phyloP scores from a whole-genome alignment of 306 rosid genomes.

The Vicia faba region DNA sequence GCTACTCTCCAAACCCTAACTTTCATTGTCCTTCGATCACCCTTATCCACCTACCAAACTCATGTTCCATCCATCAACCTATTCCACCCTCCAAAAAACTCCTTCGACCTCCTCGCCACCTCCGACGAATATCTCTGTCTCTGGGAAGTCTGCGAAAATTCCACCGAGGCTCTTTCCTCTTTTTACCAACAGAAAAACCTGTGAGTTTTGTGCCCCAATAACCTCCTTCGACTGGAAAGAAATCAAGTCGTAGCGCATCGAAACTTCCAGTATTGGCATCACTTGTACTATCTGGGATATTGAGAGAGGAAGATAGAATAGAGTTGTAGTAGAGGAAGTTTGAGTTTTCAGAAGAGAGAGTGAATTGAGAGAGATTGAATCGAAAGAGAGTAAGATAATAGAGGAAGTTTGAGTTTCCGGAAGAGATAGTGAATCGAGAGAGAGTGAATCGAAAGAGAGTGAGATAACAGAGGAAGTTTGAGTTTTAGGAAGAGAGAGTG shows the following conservation, averaged over 20 bases:
- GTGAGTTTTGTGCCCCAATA: slow-evolving; percentile 88
- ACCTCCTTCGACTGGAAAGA: slow-evolving; percentile 99
- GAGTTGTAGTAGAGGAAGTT: too few relatives aligned
- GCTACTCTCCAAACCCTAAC: too few relatives aligned
- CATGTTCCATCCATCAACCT: slow-evolving; percentile 71
- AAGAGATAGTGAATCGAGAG: too few relatives aligned
- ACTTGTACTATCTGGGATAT: slow-evolving; percentile 96
- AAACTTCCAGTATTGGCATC: slow-evolving; percentile 90
- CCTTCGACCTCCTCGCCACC: slow-evolving; percentile 76
- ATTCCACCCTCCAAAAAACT: slow-evolving; percentile 43
- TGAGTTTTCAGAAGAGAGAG: too few relatives aligned
- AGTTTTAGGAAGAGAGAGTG: too few relatives aligned
- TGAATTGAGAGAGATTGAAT: too few relatives aligned
- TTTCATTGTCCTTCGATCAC: too few relatives aligned
- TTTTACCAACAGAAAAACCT: slow-evolving; percentile 77
- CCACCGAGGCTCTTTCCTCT: slow-evolving; percentile 71
- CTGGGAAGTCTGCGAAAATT: slow-evolving; percentile 72
- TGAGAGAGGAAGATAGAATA: slow-evolving; percentile 59
- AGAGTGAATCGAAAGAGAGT: too few relatives aligned
- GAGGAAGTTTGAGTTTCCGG: too few relatives aligned
- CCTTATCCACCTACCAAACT: too few relatives aligned
- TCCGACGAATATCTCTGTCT: slow-evolving; percentile 97
- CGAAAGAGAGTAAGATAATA: too few relatives aligned
- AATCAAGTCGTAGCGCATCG: slow-evolving; percentile 74
- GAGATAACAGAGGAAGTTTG: too few relatives aligned